A percentile compares a stretch with the other conserved stretches of the same genome.
Evolutionary conservation across 176 grass and related monocot genomes (phyloP).

Genomic region (Sorghum bicolor): DNA sequence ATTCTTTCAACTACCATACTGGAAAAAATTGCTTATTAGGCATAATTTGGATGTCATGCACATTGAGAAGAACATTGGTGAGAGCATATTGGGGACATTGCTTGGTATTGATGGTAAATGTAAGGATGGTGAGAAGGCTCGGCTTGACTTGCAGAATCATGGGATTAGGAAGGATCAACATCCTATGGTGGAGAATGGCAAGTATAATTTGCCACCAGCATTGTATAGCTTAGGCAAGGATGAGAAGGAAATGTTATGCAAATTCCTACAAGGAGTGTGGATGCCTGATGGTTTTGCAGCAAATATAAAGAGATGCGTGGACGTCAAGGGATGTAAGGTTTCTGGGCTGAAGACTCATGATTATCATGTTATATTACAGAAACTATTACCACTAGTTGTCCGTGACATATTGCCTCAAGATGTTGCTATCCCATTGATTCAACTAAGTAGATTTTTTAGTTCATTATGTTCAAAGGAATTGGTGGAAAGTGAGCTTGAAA

Average conservation of each 20-base stretch:
- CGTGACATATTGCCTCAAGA: background rate
- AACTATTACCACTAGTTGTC: background rate
- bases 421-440: background rate
- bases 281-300: constrained; percentile 5
- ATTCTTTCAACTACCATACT: background rate
- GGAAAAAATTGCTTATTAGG: background rate
- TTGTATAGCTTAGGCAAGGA: background rate
- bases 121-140: background rate
- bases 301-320: constrained; percentile 10
- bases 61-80: constrained; percentile 13
- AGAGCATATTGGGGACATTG: constrained; percentile 12
- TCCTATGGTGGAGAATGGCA: background rate
- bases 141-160: background rate
- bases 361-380: constrained; percentile 19
- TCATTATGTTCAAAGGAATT: background rate
- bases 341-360: constrained; percentile 24
- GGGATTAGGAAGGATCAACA: background rate
- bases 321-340: background rate
- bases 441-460: background rate
- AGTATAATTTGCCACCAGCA: background rate
- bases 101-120: background rate
- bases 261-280: background rate
- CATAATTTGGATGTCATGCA: constrained; percentile 20
- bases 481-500: background rate
- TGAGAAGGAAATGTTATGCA: background rate